These are phyloP conservation scores for Berkeleyomyces rouxiae DNA, from an alignment of 2,329 filamentous ascomycete species.

Conservation along the genomic window DNA sequence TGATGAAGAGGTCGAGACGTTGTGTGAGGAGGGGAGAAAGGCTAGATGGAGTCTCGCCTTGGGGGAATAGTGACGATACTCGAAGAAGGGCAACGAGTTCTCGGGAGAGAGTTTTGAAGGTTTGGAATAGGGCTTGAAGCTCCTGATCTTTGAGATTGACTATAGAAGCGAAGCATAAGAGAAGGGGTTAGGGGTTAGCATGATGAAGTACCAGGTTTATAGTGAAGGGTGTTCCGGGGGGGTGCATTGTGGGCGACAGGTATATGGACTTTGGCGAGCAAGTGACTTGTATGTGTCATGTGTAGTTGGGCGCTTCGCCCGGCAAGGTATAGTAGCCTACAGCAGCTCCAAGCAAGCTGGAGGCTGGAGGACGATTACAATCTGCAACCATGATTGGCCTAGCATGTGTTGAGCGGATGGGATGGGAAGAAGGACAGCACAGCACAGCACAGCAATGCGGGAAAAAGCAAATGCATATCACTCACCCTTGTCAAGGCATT, in stretches of 20 bases:
- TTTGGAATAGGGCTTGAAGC: constrained; percentile 54
- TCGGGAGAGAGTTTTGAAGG: constrained; percentile 68
- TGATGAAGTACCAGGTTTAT: not conserved
- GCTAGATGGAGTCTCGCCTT: constrained; percentile 43
- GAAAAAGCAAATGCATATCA: constrained; percentile 9
- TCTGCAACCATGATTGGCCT: not conserved
- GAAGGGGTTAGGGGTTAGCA: constrained; percentile 7
- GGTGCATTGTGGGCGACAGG: not conserved
- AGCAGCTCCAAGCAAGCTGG: not conserved
- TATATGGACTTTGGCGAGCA: not conserved
- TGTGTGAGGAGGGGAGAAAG: constrained; percentile 75
- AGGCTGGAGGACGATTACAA: not conserved
- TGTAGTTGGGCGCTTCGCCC: not conserved
- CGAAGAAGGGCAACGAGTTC: constrained; percentile 75
- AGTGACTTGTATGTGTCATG: not conserved
- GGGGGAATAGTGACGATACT: constrained; percentile 67
- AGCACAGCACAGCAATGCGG: not conserved
- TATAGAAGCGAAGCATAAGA: constrained; percentile 9
- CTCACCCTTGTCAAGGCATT: constrained; percentile 54
- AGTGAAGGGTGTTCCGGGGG: not conserved
- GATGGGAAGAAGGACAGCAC: constrained; percentile 5
- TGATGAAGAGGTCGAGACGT: constrained; percentile 74
- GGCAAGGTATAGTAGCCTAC: not conserved
- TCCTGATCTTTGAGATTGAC: constrained; percentile 33
- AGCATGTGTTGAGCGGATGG: constrained; percentile 18